A percentile compares a stretch with the other conserved stretches of the same genome.
Conservation (phyloP, 805 yeast species). For the Saturnispora bothae region DNA sequence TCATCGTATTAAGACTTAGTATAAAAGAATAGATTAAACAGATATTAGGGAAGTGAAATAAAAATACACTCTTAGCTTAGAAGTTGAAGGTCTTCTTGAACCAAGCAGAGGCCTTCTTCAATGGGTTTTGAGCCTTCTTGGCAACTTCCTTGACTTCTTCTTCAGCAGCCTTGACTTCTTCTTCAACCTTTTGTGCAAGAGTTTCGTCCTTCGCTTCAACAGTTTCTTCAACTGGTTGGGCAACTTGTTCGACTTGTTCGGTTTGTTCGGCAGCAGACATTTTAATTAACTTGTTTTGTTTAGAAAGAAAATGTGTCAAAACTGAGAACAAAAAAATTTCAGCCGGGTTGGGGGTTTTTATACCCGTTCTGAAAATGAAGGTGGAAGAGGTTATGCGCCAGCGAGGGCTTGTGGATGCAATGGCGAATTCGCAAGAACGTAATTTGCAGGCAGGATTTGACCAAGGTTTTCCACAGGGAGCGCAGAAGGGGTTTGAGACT, state of each 20-base stretch:
- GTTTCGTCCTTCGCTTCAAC: background rate
- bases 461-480: background rate
- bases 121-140: conserved; percentile 5
- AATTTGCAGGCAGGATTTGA: conserved; percentile 3
- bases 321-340: background rate
- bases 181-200: conserved; percentile 15
- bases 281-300: background rate
- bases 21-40: conserved; percentile 2
- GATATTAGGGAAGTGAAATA: conserved; percentile 1
- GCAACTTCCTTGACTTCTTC: conserved; percentile 15
- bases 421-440: background rate
- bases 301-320: conserved; percentile 4
- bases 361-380: background rate
- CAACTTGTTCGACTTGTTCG: background rate
- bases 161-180: conserved; percentile 6
- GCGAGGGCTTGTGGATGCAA: conserved; percentile 5
- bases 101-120: conserved; percentile 23
- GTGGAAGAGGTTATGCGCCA: conserved; percentile 8
- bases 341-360: background rate
- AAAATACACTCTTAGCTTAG: background rate
- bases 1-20: background rate
- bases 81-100: conserved; percentile 20
- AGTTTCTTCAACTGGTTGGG: background rate
- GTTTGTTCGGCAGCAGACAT: background rate
- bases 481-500: background rate